Base-by-base conservation (phyloP, 352 stramenopile genomes). In the Albugo candida region DNA sequence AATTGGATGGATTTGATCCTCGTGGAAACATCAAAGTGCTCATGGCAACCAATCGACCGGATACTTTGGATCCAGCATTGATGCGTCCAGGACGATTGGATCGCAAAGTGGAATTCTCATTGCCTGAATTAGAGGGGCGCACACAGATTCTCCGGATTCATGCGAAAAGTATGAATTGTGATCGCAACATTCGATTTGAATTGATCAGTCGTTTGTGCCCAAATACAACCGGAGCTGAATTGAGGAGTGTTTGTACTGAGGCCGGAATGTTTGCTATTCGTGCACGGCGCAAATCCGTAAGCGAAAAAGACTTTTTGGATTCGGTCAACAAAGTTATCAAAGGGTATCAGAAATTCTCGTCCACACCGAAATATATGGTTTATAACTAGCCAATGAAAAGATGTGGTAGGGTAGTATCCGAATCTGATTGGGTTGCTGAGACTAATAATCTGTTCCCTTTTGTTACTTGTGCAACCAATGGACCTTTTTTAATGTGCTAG, bases 281-380 rank as follows among this genome's bases (percentile, higher is more conserved):
- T 38, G 94, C 92, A 24, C 80, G 96, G 43, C 89, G 95, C 67
- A 99, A 99, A 79, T 94, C 67, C 38, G 94, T 99, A 47, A 97
- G 80, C 53, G 95, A 99, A 61, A 98, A 98, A 61, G 96, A 99
- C 65, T 98, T 99, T 69, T 77, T 99, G 51, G 94, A 99, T 54
- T 96, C 92, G 47, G 95, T 99, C 49, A 97, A 98, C 71, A 99
- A 99, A 74, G 95, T 99, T 51, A 98, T 99, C 63, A 99, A 99
- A 78, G 95, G 94, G 52, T 99, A 99, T 83, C 95, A 98, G 62
- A 99, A 99, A 81, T 99, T 99, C 79, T 97, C 82, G 56, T 96
- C 94, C 35, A 99, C 96, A 56, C 95, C 96, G 24, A 99, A 99
- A 76, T 97, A 98, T 79, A 97, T 97, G 86, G 88, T 97, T 46